A percentile compares a stretch with the other conserved stretches of the same genome.
Conservation (phyloP, 345 rosid genomes). For the Lenwebbia sp. region DNA sequence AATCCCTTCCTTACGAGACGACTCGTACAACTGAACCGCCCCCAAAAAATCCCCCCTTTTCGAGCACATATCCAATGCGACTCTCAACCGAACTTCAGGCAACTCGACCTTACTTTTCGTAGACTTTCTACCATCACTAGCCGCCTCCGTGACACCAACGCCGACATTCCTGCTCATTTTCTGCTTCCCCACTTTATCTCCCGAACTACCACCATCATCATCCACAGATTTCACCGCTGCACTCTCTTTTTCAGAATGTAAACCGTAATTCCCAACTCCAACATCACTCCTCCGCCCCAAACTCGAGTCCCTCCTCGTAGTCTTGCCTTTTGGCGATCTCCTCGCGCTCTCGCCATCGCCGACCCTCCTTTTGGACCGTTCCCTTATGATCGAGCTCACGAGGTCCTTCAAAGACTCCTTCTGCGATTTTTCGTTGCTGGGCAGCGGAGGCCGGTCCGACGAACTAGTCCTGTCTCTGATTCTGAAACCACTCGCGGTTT, state of each 20-base stretch:
- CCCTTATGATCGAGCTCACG: conserved; percentile 16
- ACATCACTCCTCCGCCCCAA: neutral
- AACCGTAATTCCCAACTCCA: neutral
- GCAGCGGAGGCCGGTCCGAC: neutral
- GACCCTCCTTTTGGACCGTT: conserved; percentile 7
- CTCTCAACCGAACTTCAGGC: conserved; percentile 9
- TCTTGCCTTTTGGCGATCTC: neutral
- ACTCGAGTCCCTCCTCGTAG: neutral
- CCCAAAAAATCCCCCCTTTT: conserved; percentile 47
- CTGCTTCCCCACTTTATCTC: neutral
- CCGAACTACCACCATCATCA: neutral
- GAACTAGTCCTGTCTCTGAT: neutral
- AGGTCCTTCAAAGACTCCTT: conserved; percentile 8
- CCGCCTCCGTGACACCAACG: neutral
- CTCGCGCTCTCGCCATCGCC: neutral
- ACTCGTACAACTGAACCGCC: conserved; percentile 43
- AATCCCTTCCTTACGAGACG: conserved; percentile 28
- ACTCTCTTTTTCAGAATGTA: neutral
- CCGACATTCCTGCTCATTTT: neutral
- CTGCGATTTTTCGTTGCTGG: neutral
- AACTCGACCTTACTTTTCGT: conserved; percentile 18
- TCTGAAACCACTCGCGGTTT: neutral
- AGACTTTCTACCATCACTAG: conserved; percentile 2
- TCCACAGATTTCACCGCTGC: neutral
- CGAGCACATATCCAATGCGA: conserved; percentile 47